Evolutionary conservation across 2,329 filamentous ascomycete species (phyloP).

Genomic region (Colletotrichum tropicicola): DNA sequence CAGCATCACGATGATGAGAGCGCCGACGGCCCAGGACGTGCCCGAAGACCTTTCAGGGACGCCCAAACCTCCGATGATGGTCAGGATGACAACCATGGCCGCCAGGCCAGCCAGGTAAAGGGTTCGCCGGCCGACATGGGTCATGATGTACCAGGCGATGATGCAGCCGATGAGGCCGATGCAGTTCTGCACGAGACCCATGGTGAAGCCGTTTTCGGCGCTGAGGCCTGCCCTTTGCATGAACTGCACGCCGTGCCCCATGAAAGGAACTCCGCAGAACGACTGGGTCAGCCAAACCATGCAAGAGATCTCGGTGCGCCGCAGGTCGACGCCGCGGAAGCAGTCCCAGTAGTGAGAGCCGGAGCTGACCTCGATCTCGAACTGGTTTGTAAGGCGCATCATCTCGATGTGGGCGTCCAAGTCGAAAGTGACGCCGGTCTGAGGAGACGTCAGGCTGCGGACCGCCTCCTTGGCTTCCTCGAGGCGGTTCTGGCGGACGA

Average conservation of each 20-base stretch:
- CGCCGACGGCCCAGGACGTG: conserved; percentile 48
- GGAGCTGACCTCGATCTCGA: conserved; percentile 38
- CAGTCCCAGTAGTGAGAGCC: conserved; percentile 32
- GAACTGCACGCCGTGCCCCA: conserved; percentile 29
- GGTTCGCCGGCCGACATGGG: conserved; percentile 47
- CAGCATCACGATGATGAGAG: conserved; percentile 54
- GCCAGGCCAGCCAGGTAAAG: conserved; percentile 49
- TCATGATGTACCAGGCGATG: conserved; percentile 50
- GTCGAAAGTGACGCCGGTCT: conserved; percentile 33
- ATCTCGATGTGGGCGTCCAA: conserved; percentile 34
- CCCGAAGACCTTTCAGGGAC: conserved; percentile 40
- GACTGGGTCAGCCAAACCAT: conserved; percentile 38
- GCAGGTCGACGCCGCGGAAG: conserved; percentile 35
- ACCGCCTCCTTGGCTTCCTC: conserved; percentile 33
- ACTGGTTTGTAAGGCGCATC: conserved; percentile 40
- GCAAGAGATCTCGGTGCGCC: conserved; percentile 39
- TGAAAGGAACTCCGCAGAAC: conserved; percentile 34
- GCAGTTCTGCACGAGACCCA: conserved; percentile 50
- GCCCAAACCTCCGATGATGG: conserved; percentile 44
- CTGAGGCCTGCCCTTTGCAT: conserved; percentile 37
- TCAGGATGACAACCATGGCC: conserved; percentile 48
- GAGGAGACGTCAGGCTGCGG: conserved; percentile 21
- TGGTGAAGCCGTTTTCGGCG: conserved; percentile 40
- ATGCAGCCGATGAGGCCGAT: conserved; percentile 52
- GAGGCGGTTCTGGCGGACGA: conserved; percentile 33